These are phyloP conservation scores for Neopestalotiopsis sp. DNA, from an alignment of 2,329 filamentous ascomycete genomes.

Conservation along the genomic window DNA sequence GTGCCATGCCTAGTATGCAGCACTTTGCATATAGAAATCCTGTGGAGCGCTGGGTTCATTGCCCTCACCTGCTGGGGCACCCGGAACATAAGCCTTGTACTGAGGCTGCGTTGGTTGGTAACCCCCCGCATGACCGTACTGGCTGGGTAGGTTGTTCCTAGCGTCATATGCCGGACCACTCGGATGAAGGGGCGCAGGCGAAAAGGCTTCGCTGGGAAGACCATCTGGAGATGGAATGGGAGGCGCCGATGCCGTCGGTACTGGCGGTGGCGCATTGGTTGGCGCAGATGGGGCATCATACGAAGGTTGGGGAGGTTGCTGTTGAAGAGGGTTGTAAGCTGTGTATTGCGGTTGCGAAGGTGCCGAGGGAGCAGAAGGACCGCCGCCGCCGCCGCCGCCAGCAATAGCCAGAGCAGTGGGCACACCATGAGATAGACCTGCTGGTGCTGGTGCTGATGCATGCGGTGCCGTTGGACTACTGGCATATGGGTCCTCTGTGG, in stretches of 20 bases:
- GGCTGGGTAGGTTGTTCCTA: constrained; percentile 56
- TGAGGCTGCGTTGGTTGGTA: constrained; percentile 45
- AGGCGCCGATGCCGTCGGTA: constrained; percentile 45
- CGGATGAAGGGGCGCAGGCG: constrained; percentile 51
- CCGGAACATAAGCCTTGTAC: constrained; percentile 67
- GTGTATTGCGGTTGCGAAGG: constrained; percentile 44
- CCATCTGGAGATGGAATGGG: constrained; percentile 44
- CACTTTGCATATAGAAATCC: constrained; percentile 61
- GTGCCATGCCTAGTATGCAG: constrained; percentile 33
- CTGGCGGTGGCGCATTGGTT: constrained; percentile 36
- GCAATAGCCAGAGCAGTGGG: constrained; percentile 32
- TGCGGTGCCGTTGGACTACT: constrained; percentile 33
- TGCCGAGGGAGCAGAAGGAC: constrained; percentile 31
- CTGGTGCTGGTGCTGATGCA: constrained; percentile 36
- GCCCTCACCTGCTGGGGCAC: constrained; percentile 32
- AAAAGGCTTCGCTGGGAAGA: constrained; percentile 36
- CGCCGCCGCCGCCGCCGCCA: constrained; percentile 16
- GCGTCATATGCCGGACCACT: constrained; percentile 54
- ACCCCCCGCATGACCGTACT: constrained; percentile 31
- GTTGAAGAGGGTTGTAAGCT: constrained; percentile 37
- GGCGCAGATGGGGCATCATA: constrained; percentile 34
- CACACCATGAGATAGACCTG: constrained; percentile 29
- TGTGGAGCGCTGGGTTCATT: constrained; percentile 54
- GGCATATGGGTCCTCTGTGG: constrained; percentile 51
- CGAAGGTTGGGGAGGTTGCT: constrained; percentile 34